Evolutionary conservation across 1,284 basidiomycete species (phyloP).

Genomic region (Rhodotorula sp.): DNA sequence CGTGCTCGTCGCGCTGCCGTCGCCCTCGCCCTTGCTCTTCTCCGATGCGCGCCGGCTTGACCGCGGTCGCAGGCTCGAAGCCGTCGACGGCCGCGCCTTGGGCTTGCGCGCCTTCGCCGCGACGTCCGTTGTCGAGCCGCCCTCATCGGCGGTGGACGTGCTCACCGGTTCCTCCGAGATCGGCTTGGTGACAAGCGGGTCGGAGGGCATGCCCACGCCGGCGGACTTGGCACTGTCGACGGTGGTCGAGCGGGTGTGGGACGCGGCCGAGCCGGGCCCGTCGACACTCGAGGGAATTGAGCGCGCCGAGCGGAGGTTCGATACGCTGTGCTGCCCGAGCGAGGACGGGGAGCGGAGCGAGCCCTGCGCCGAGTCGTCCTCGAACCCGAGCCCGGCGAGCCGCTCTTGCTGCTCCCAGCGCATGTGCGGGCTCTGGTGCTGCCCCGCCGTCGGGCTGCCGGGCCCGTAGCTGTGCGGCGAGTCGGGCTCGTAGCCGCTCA

Average conservation of each 20-base stretch:
- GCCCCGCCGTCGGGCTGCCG: neutral
- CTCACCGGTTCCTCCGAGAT: neutral
- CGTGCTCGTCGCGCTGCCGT: slow-evolving; percentile 12
- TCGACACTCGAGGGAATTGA: slow-evolving; percentile 2
- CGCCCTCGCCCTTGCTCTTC: slow-evolving; percentile 3
- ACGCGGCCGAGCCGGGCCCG: neutral
- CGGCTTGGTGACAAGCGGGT: neutral
- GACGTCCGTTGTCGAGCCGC: slow-evolving; percentile 1
- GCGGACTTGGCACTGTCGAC: neutral
- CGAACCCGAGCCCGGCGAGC: slow-evolving; percentile 28
- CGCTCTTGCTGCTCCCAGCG: slow-evolving; percentile 15
- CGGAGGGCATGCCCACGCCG: neutral
- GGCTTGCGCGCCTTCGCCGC: neutral
- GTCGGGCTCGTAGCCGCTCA: slow-evolving; percentile 26
- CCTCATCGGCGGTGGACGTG: neutral
- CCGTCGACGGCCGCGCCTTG: slow-evolving; percentile 4
- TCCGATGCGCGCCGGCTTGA: slow-evolving; percentile 8
- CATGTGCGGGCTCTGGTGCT: slow-evolving; percentile 5
- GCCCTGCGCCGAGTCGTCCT: slow-evolving; percentile 15
- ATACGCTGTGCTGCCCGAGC: slow-evolving; percentile 25
- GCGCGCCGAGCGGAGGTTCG: slow-evolving; percentile 21
- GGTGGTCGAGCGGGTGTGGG: slow-evolving; percentile 15
- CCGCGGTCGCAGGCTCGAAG: slow-evolving; percentile 8
- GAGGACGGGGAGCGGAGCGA: slow-evolving; percentile 22
- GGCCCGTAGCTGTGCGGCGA: slow-evolving; percentile 6